Evolutionary conservation across 352 stramenopile genomes (phyloP), one percentile per base, ranked within the genome.

Genomic region (Globisporangium carolinianum): DNA sequence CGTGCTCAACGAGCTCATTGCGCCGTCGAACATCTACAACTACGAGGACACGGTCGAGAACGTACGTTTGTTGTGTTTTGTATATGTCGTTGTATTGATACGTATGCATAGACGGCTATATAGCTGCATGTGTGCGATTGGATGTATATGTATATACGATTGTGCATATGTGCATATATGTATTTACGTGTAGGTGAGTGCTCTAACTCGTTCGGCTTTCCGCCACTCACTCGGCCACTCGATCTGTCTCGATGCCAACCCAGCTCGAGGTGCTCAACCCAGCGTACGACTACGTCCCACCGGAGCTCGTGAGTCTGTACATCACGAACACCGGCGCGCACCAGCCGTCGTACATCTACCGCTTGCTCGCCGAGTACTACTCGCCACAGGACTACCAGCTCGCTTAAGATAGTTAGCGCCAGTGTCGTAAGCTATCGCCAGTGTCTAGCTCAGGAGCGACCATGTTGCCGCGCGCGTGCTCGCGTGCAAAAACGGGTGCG

Each of bases 291-390:
- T 99, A 99, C 70, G 95, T 99, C 42, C 92, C 95, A 47, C 96
- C 97, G 14, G 89, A 98, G 67, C 91, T 97, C 39, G 95, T 99
- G 53, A 97, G 93, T 63, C 72, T 99, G 42, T 99, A 98, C 69
- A 96, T 99, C 51, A 99, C 97, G 43, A 99, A 99, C 73, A 98
- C 97, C 5, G 97, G 97, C 45, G 93, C 91, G n/a, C 96, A 99
- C 66, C 96, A 98, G 72, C 96, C 97, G 24, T 98, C 91, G 47
- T 99, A 99, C 72, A 98, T 99, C 58, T 99, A 99, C 72, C 85
- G 97, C 51, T 73, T 99, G 61, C 76, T 99, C n/a, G 89, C 92
- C 32, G 97, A 99, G 71, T 98, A 98, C 66, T 99, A 99, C 77
- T 97, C 98, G 65, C 91, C 82, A 48, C 93, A 99, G 64, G 96